Percentiles rank a stretch among this genome's conserved stretches.
phyloP scores from a whole-genome alignment of 768 basidiomycete genomes.

The Suillus tomentosus region DNA sequence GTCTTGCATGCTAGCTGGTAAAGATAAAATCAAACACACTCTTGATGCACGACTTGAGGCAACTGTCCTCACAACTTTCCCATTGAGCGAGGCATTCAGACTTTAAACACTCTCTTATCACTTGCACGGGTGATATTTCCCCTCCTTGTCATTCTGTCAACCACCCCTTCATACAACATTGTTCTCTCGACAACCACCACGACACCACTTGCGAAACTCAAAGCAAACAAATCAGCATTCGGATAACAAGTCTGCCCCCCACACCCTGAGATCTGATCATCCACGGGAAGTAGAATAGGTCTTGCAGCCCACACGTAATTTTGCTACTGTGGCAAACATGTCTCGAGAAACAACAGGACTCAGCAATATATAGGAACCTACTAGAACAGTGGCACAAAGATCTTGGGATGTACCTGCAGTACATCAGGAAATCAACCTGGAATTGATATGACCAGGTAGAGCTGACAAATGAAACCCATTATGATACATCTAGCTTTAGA shows the following conservation, averaged over 20 bases:
- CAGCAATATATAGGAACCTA: conserved; percentile 31
- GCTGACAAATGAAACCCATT: too few relatives aligned
- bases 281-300: conserved; percentile 37
- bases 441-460: too few relatives aligned
- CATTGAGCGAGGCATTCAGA: conserved; percentile 15
- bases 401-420: conserved; percentile 29
- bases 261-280: conserved; percentile 45
- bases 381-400: neutral
- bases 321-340: conserved; percentile 22
- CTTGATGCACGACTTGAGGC: conserved; percentile 38
- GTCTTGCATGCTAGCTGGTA: conserved; percentile 40
- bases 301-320: conserved; percentile 36
- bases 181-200: conserved; percentile 35
- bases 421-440: too few relatives aligned
- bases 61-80: conserved; percentile 22
- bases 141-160: conserved; percentile 24
- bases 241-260: conserved; percentile 40
- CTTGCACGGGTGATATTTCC: neutral
- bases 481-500: too few relatives aligned
- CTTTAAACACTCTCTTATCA: neutral
- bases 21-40: conserved; percentile 36
- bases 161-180: conserved; percentile 26
- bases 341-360: conserved; percentile 30
- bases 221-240: conserved; percentile 51
- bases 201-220: conserved; percentile 54